phyloP scores from a whole-genome alignment of 2,329 filamentous ascomycete genomes.

The Decorospora gaudefroyi region DNA sequence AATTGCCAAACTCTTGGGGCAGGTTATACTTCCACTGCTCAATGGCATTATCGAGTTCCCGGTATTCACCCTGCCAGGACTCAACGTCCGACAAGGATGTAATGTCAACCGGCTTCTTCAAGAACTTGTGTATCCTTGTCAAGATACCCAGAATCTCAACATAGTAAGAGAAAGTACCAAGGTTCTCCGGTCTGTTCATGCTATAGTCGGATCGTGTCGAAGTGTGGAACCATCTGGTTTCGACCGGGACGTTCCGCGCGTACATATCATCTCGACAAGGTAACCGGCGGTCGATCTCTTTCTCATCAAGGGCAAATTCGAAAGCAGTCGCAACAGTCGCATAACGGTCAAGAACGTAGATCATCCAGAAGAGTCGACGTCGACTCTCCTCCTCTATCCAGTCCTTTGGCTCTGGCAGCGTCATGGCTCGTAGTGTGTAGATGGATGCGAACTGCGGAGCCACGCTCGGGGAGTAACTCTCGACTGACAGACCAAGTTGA shows the following conservation, averaged over 20 bases:
- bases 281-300: conserved; percentile 83
- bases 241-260: conserved; percentile 79
- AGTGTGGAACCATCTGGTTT: conserved; percentile 77
- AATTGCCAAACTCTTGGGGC: conserved; percentile 82
- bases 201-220: conserved; percentile 61
- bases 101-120: conserved; percentile 89
- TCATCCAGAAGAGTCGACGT: conserved; percentile 88
- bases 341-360: conserved; percentile 87
- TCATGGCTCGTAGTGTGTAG: conserved; percentile 83
- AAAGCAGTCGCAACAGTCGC: conserved; percentile 90
- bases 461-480: conserved; percentile 77
- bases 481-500: conserved; percentile 82
- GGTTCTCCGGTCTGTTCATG: conserved; percentile 73
- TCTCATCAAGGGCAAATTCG: conserved; percentile 86
- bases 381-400: conserved; percentile 90
- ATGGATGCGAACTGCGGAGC: conserved; percentile 82
- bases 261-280: conserved; percentile 88
- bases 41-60: conserved; percentile 78
- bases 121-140: conserved; percentile 83
- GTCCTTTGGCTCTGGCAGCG: conserved; percentile 78
- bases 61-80: conserved; percentile 85
- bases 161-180: conserved; percentile 88
- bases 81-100: conserved; percentile 82
- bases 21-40: conserved; percentile 83
- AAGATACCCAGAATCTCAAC: conserved; percentile 87